Conservation (phyloP, 768 basidiomycete species). For the Saitozyma podzolica region DNA sequence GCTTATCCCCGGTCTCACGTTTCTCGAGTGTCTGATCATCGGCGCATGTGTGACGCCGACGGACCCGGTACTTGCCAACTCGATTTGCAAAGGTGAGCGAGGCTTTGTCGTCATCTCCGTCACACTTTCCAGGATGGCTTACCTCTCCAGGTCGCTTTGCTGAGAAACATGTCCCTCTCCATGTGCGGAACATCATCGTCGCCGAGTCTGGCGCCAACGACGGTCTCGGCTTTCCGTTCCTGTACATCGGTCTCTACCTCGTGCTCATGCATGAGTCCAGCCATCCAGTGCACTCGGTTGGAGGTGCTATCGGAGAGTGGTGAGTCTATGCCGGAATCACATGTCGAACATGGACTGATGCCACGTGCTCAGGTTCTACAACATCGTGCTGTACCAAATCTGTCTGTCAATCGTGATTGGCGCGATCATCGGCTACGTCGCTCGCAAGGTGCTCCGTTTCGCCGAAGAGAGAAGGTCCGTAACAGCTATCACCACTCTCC, state of each 20-base stretch:
- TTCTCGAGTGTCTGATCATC: slow-evolving; percentile 53
- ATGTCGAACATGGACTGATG: slow-evolving; percentile 15
- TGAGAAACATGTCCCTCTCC: slow-evolving; percentile 52
- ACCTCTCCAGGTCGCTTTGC: slow-evolving; percentile 52
- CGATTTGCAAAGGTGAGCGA: slow-evolving; percentile 39
- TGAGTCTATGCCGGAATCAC: slow-evolving; percentile 23
- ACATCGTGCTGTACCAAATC: slow-evolving; percentile 54
- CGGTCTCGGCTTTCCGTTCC: slow-evolving; percentile 55
- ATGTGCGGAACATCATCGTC: slow-evolving; percentile 55
- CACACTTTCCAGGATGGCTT: slow-evolving; percentile 2
- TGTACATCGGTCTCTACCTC: slow-evolving; percentile 53
- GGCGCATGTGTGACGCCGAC: slow-evolving; percentile 55
- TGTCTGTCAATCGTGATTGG: slow-evolving; percentile 50
- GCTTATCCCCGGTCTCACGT: slow-evolving; percentile 53
- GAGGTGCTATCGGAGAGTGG: slow-evolving; percentile 53
- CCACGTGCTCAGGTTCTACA: slow-evolving; percentile 42
- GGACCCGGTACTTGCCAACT: slow-evolving; percentile 55
- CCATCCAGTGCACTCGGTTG: slow-evolving; percentile 42
- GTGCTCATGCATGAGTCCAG: slow-evolving; percentile 45
- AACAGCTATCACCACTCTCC: not conserved
- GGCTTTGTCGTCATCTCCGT: not conserved
- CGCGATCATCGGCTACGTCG: slow-evolving; percentile 52
- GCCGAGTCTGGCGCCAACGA: slow-evolving; percentile 56
- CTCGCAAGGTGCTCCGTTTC: slow-evolving; percentile 47
- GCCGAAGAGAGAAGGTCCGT: slow-evolving; percentile 40